phyloP scores from a whole-genome alignment of 2,329 filamentous ascomycete genomes.

The Paraphaeosphaeria minitans region DNA sequence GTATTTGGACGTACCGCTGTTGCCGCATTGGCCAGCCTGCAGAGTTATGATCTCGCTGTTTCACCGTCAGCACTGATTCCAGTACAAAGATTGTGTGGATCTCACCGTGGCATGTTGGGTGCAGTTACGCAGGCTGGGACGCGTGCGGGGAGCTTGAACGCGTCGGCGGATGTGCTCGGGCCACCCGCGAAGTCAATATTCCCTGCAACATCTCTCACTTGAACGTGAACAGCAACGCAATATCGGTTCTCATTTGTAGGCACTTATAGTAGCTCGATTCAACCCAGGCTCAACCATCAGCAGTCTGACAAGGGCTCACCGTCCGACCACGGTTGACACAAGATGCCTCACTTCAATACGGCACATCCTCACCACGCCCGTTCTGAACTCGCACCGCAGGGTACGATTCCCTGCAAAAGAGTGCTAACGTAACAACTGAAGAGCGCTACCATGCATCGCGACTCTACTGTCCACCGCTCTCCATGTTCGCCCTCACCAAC shows the following conservation, averaged over 20 bases:
- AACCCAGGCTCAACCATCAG: too few species aligned
- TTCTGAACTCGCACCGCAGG: too few species aligned
- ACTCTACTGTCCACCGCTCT: conserved; percentile 7
- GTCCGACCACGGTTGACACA: too few species aligned
- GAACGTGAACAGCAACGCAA: too few species aligned
- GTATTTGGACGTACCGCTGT: conserved; percentile 77
- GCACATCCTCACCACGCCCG: too few species aligned
- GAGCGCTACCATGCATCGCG: neutral
- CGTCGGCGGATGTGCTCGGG: conserved; percentile 22
- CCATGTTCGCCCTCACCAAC: conserved; percentile 21
- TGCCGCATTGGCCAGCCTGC: conserved; percentile 98
- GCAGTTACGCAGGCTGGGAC: conserved; percentile 25
- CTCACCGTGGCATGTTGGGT: conserved; percentile 47
- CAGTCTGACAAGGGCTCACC: too few species aligned
- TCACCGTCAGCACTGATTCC: conserved; percentile 12
- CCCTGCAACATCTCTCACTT: too few species aligned
- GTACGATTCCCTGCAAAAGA: neutral
- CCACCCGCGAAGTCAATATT: conserved; percentile 4
- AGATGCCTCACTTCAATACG: too few species aligned
- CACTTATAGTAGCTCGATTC: too few species aligned
- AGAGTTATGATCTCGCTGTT: conserved; percentile 97
- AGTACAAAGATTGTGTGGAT: neutral
- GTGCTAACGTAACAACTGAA: neutral
- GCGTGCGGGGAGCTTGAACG: conserved; percentile 37
- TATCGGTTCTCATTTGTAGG: neutral